These are phyloP conservation scores for Angomonas ambiguus DNA, from an alignment of 208 protist genomes.

Conservation along the genomic window DNA sequence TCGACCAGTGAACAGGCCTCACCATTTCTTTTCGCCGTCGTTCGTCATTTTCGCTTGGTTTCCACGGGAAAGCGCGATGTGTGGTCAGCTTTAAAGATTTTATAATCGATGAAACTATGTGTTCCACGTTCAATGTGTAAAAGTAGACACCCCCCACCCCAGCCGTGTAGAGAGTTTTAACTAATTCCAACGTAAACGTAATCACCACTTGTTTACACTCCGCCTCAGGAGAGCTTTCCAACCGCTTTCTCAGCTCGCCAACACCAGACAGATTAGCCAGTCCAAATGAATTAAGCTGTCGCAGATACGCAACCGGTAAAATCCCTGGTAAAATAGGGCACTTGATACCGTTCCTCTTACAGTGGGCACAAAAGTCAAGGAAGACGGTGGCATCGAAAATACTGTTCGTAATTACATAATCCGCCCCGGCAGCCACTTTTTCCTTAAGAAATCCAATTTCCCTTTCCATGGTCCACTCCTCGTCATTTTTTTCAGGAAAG, in stretches of 20 bases:
- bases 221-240: constrained; percentile 21
- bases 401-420: constrained; percentile 94
- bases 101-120: constrained; percentile 48
- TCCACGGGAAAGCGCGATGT: constrained; percentile 50
- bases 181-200: constrained; percentile 63
- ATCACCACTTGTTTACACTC: constrained; percentile 47
- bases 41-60: constrained; percentile 42
- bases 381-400: constrained; percentile 90
- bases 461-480: not conserved
- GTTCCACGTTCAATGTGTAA: constrained; percentile 94
- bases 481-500: constrained; percentile 64
- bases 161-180: constrained; percentile 48
- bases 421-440: constrained; percentile 92
- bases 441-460: constrained; percentile 84
- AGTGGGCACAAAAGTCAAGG: constrained; percentile 57
- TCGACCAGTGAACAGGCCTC: constrained; percentile 91
- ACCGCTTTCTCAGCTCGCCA: constrained; percentile 23
- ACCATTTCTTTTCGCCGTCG: constrained; percentile 61
- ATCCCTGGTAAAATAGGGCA: constrained; percentile 88
- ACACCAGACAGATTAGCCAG: constrained; percentile 64
- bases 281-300: constrained; percentile 42
- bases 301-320: constrained; percentile 62
- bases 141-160: constrained; percentile 90
- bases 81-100: constrained; percentile 38
- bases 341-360: constrained; percentile 66